A percentile compares a stretch with the other conserved stretches of the same genome.
Evolutionary conservation across 257 asterid genomes (phyloP).

Genomic region (Verbena officinalis): DNA sequence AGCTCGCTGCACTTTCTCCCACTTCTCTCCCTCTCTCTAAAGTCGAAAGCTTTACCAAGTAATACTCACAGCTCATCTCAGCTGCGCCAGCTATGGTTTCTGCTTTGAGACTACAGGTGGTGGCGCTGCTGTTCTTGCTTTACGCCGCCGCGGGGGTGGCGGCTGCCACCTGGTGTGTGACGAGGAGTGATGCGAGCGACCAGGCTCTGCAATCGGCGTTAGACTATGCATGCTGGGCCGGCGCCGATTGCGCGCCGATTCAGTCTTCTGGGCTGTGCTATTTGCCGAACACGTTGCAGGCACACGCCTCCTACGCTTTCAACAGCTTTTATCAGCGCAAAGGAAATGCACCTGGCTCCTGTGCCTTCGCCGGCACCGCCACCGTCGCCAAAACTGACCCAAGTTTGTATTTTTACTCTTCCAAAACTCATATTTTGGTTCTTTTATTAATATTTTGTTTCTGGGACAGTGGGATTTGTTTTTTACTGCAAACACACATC

Average conservation of each 20-base stretch:
- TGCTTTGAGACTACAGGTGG: constrained; percentile 20
- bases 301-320: constrained; percentile 93
- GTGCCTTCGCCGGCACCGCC: constrained; percentile 74
- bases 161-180: constrained; percentile 83
- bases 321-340: constrained; percentile 75
- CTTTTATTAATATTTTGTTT: constrained; percentile 14
- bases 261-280: constrained; percentile 68
- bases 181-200: constrained; percentile 75
- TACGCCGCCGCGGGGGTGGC: constrained; percentile 27
- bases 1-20: background rate
- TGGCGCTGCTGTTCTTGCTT: constrained; percentile 27
- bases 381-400: constrained; percentile 87
- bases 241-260: constrained; percentile 84
- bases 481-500: too few species aligned
- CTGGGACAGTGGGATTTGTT: background rate
- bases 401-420: constrained; percentile 39
- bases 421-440: background rate
- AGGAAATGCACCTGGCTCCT: constrained; percentile 72
- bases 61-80: background rate
- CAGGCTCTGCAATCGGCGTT: constrained; percentile 60
- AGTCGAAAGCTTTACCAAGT: too few species aligned
- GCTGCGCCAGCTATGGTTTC: constrained; percentile 34
- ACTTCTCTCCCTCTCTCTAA: constrained; percentile 11
- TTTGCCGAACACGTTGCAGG: constrained; percentile 76
- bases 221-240: constrained; percentile 77